Percentiles rank a stretch among this genome's conserved stretches.
These are phyloP conservation scores for Alternaria brassicicola DNA, from an alignment of 2,329 filamentous ascomycete genomes.

Conservation along the genomic window DNA sequence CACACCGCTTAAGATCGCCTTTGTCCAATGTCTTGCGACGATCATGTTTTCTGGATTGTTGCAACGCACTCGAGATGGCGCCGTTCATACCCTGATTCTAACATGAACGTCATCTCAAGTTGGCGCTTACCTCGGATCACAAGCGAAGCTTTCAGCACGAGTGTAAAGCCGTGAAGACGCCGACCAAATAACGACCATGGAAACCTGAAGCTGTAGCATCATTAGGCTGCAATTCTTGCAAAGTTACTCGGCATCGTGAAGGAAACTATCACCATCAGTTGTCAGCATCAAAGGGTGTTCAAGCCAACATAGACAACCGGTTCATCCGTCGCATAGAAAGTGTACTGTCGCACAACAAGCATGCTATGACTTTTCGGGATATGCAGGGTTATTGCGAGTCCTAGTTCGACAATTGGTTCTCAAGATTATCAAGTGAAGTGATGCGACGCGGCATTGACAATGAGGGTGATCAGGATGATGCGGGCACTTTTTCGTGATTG, in stretches of 20 bases:
- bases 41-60: neutral
- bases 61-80: neutral
- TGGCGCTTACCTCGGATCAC: neutral
- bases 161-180: neutral
- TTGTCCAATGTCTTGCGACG: neutral
- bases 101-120: neutral
- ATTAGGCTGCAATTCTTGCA: neutral
- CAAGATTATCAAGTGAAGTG: neutral
- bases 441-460: too few relatives aligned
- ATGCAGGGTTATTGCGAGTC: neutral
- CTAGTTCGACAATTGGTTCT: neutral
- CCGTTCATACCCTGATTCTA: neutral
- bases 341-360: neutral
- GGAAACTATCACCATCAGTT: neutral
- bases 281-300: neutral
- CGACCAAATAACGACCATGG: neutral
- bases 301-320: neutral
- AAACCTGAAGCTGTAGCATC: neutral
- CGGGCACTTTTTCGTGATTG: neutral
- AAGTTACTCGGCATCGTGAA: neutral
- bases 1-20: neutral
- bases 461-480: neutral
- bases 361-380: neutral
- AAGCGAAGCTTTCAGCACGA: neutral
- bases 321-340: neutral